Evolutionary conservation across 192 early-diverging fungal genomes (phyloP), one percentile per base, ranked within the genome.

Genomic region (Umbelopsis isabellina): DNA sequence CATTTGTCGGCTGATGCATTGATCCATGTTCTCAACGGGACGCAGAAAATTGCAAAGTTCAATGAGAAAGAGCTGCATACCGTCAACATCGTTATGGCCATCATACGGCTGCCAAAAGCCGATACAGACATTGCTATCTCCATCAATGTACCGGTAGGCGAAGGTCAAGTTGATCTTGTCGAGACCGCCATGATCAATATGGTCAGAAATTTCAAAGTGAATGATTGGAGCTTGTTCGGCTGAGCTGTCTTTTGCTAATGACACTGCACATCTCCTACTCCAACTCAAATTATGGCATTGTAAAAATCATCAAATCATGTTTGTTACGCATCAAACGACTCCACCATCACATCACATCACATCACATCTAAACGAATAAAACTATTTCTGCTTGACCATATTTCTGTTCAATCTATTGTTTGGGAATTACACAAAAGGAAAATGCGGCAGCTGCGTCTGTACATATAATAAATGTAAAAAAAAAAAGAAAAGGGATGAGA

Each of bases 41-140:
- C 75, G 46, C 96, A 96, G 77, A 50, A 71, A 0, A 80, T 93
- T 5, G 87, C 90, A 33, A 98, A 96, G 75, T 96, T 94, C 75
- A 91, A 91, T 65, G 93, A 95, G 64, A 49, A 45, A 2, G 66
- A 80, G 6, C 72, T 76, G 4, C 94, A 94, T 77, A 20, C 72
- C 1, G 85, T 96, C 0, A 72, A 82, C 44, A 79, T 96, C 30
- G 79, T 89, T 20, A 77, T 98, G 78, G 89, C 91, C 10, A 79
- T 94, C 13, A 48, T 95, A 21, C 86, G 94, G 18, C 49, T 97
- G 46, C 86, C 89, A 0, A 71, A 84, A 2, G 87, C 91, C 13
- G 48, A 74, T 5, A 91, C 93, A 0, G 95, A 97, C 65, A 71
- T 97, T 12, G 82, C 96, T 6, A 80, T 97, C 4, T 87, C 93